These are phyloP conservation scores for Ottelia alismoides DNA, from an alignment of 106 monocot species.

Conservation along the genomic window DNA sequence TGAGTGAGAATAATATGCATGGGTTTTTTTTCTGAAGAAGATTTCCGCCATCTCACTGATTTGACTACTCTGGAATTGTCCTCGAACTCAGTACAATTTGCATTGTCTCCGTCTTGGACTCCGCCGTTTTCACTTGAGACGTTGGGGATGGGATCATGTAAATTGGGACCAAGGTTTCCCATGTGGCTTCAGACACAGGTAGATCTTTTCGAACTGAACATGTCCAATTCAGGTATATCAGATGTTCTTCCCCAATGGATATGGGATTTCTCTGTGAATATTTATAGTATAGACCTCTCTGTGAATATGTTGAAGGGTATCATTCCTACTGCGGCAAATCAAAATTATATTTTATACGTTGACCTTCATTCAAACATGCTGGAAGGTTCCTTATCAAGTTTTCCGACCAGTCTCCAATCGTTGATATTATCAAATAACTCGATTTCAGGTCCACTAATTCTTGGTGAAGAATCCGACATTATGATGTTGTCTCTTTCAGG, in stretches of 20 bases:
- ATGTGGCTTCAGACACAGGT: constrained; percentile 16
- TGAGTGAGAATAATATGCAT: too few relatives aligned
- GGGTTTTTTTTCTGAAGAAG: constrained; percentile 1
- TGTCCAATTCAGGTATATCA: constrained; percentile 8
- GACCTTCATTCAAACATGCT: neutral
- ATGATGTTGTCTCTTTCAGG: neutral
- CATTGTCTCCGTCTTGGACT: constrained; percentile 6
- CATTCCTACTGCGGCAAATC: neutral
- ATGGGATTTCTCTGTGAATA: constrained; percentile 9
- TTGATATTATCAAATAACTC: neutral
- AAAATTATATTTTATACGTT: neutral
- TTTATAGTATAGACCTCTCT: neutral
- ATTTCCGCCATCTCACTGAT: constrained; percentile 2
- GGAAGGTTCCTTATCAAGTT: neutral
- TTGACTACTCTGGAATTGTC: constrained; percentile 5
- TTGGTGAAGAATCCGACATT: neutral
- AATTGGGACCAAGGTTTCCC: constrained; percentile 1
- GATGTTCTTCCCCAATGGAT: constrained; percentile 20
- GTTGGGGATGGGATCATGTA: neutral
- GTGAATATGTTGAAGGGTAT: neutral
- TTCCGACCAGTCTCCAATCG: neutral
- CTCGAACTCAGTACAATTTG: constrained; percentile 10
- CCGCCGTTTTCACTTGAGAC: constrained; percentile 6
- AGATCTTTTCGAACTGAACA: constrained; percentile 4
- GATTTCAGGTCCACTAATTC: neutral